Conservation (phyloP, 805 yeast genomes). For the Metschnikowia kunwiensis region DNA sequence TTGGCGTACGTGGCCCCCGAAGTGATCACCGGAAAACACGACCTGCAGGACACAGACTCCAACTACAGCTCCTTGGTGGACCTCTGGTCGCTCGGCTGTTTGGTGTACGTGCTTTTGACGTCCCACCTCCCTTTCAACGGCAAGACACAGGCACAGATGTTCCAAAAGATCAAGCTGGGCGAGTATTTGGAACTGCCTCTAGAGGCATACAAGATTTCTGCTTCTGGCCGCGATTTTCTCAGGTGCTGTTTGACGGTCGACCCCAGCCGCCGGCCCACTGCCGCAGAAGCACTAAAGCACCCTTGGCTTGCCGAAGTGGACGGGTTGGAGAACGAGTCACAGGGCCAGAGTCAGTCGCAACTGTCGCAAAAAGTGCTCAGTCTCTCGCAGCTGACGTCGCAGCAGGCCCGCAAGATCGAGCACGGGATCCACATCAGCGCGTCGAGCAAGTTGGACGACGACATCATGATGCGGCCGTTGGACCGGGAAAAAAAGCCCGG, state of each 20-base stretch:
- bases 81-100: conserved; percentile 97
- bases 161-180: conserved; percentile 71
- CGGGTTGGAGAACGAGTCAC: conserved; percentile 18
- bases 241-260: conserved; percentile 70
- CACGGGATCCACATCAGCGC: conserved; percentile 35
- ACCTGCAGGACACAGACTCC: conserved; percentile 33
- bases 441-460: conserved; percentile 40
- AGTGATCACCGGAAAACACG: conserved; percentile 60
- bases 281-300: conserved; percentile 71
- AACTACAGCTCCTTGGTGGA: conserved; percentile 84
- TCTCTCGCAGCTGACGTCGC: conserved; percentile 68
- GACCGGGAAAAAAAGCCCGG: conserved; percentile 26
- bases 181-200: conserved; percentile 77
- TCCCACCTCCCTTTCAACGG: conserved; percentile 96
- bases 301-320: conserved; percentile 65
- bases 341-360: conserved; percentile 3
- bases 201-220: conserved; percentile 60
- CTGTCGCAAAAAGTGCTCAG: conserved; percentile 45
- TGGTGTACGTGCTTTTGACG: conserved; percentile 86
- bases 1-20: conserved; percentile 97
- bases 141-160: conserved; percentile 80
- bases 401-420: conserved; percentile 49
- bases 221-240: conserved; percentile 70
- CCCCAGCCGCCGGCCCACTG: conserved; percentile 69
- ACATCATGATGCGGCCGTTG: conserved; percentile 43